phyloP scores from a whole-genome alignment of 257 asterid species.

The Gynochthodes officinalis region DNA sequence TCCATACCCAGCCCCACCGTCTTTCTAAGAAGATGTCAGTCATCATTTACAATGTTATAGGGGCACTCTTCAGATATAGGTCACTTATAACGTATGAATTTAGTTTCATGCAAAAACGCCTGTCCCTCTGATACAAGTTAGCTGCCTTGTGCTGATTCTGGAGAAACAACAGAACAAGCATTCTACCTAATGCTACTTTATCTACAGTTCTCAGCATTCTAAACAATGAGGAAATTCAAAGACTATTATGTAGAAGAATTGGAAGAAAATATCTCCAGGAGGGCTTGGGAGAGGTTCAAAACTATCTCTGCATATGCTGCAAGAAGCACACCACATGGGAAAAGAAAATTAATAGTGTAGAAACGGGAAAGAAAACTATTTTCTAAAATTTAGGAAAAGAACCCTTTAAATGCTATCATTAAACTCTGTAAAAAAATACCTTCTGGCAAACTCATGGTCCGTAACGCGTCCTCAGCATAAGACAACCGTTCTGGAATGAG shows the following conservation, averaged over 20 bases:
- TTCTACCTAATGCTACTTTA: not conserved
- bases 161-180: not conserved
- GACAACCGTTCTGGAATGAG: slow-evolving; percentile 59
- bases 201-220: slow-evolving; percentile 5
- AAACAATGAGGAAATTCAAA: not conserved
- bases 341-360: too few relatives aligned
- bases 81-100: too few relatives aligned
- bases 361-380: too few relatives aligned
- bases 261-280: slow-evolving; percentile 49
- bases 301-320: slow-evolving; percentile 96
- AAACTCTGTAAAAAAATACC: slow-evolving; percentile 37
- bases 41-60: too few relatives aligned
- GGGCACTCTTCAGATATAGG: too few relatives aligned
- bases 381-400: slow-evolving; percentile 7
- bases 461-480: slow-evolving; percentile 79
- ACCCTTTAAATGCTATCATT: slow-evolving; percentile 2
- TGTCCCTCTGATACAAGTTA: too few relatives aligned
- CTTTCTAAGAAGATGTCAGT: too few relatives aligned
- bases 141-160: too few relatives aligned
- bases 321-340: not conserved
- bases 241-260: slow-evolving; percentile 32
- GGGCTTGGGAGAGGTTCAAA: slow-evolving; percentile 66
- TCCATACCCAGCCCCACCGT: too few relatives aligned
- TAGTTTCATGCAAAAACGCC: not conserved
- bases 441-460: slow-evolving; percentile 83